phyloP scores from a whole-genome alignment of 306 rosid genomes.

The Carpinus fangiana region DNA sequence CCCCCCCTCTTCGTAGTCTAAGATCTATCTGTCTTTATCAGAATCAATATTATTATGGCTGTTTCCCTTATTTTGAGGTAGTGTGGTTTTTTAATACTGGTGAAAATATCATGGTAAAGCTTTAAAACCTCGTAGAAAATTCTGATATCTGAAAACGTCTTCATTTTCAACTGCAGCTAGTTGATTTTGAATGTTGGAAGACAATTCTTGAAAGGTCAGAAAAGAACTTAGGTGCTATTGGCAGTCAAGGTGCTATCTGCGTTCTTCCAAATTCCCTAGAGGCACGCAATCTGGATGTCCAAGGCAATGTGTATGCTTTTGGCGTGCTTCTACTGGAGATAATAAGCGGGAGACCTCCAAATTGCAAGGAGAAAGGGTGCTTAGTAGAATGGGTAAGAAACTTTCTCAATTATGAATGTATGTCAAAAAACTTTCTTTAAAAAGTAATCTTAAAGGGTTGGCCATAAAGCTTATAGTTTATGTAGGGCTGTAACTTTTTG shows the following conservation, averaged over 20 bases:
- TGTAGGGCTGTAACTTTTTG: too few relatives aligned
- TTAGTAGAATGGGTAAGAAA: constrained; percentile 92
- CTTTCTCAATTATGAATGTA: constrained; percentile 19
- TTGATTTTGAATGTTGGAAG: constrained; percentile 99
- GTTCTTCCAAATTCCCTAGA: constrained; percentile 84
- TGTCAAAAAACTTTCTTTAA: constrained; percentile 3
- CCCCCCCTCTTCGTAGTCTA: background rate
- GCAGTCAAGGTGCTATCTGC: constrained; percentile 73
- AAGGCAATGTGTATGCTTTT: constrained; percentile 78
- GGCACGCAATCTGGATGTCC: constrained; percentile 79
- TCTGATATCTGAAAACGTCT: constrained; percentile 1
- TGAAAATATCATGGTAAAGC: constrained; percentile 13
- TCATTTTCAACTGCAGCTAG: constrained; percentile 63
- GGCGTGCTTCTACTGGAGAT: constrained; percentile 87
- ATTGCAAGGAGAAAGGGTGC: constrained; percentile 74
- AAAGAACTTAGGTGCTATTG: constrained; percentile 71
- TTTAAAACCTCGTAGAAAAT: constrained; percentile 6
- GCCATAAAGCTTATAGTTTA: background rate
- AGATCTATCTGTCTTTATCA: background rate
- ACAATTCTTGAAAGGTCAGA: constrained; percentile 87
- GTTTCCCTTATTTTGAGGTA: background rate
- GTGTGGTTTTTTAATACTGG: background rate
- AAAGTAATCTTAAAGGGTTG: constrained; percentile 1
- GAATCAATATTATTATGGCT: background rate
- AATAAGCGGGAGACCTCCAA: constrained; percentile 85